A percentile compares a stretch with the other conserved stretches of the same genome.
phyloP scores from a whole-genome alignment of 176 grass and related monocot species.

The Alopecurus myosuroides region DNA sequence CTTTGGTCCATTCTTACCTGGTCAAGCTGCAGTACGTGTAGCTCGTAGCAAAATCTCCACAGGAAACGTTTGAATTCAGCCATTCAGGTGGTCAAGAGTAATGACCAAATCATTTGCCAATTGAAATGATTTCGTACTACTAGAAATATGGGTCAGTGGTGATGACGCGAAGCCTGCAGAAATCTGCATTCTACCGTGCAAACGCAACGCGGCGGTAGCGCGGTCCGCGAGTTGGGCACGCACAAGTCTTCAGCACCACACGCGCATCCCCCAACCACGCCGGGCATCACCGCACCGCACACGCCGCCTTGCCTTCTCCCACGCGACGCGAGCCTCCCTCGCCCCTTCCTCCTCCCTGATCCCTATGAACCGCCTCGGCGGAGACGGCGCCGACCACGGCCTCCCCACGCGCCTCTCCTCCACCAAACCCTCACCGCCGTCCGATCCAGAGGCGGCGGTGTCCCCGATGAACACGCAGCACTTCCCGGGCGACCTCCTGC shows the following conservation, averaged over 20 bases:
- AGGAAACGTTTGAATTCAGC: too few relatives aligned
- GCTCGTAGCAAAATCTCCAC: too few relatives aligned
- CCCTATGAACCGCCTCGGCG: constrained; percentile 43
- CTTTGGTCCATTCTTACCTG: too few relatives aligned
- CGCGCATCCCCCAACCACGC: background rate
- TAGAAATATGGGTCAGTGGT: too few relatives aligned
- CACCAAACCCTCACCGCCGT: background rate
- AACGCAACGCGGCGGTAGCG: background rate
- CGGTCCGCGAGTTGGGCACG: constrained; percentile 5
- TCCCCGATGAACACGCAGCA: constrained; percentile 38
- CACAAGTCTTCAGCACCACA: background rate
- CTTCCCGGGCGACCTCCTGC: constrained; percentile 67
- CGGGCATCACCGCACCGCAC: constrained; percentile 7
- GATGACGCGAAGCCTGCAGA: background rate
- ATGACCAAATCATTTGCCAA: too few relatives aligned
- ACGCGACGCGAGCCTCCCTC: background rate
- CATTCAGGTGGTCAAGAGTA: too few relatives aligned
- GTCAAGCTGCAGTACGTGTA: too few relatives aligned
- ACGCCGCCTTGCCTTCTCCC: background rate
- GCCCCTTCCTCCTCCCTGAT: background rate
- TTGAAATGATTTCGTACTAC: too few relatives aligned
- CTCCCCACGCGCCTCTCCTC: too few relatives aligned
- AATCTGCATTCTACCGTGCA: background rate
- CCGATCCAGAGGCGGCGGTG: background rate
- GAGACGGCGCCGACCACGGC: constrained; percentile 16